Evolutionary conservation across 73 alveolate species (phyloP).

Genomic region (Paramecium primaurelia): DNA sequence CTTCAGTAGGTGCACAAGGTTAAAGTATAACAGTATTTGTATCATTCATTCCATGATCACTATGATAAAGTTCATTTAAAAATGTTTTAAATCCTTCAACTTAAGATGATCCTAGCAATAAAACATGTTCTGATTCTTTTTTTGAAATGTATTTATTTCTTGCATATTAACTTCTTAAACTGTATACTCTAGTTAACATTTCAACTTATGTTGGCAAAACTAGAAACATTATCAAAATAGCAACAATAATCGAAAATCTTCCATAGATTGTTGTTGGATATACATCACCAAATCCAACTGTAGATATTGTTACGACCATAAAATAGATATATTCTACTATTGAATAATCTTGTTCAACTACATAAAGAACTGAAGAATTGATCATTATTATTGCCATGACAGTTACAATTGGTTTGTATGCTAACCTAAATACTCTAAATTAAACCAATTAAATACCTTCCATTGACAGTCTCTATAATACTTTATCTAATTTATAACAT

Average conservation of each 20-base stretch:
- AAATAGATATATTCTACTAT: conserved; percentile 4
- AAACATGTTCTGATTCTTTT: conserved; percentile 79
- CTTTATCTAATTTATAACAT: conserved; percentile 63
- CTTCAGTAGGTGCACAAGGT: conserved; percentile 81
- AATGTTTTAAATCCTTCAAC: conserved; percentile 87
- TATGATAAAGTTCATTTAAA: conserved; percentile 87
- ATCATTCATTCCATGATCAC: conserved; percentile 88
- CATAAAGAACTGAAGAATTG: not conserved
- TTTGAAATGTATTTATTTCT: conserved; percentile 69
- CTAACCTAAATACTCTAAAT: conserved; percentile 65
- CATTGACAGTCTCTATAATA: conserved; percentile 63
- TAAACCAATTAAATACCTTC: conserved; percentile 56
- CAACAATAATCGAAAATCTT: conserved; percentile 73
- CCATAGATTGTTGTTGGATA: conserved; percentile 80
- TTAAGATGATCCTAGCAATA: conserved; percentile 86
- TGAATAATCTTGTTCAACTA: not conserved
- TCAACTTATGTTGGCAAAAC: conserved; percentile 63
- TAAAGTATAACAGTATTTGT: conserved; percentile 84
- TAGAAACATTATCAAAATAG: conserved; percentile 72
- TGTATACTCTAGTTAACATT: conserved; percentile 72
- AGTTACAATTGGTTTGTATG: conserved; percentile 62
- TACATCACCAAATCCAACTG: conserved; percentile 86
- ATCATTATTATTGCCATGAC: not conserved
- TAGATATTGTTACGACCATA: conserved; percentile 22
- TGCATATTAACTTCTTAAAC: conserved; percentile 77